A percentile compares a stretch with the other conserved stretches of the same genome.
Conservation (phyloP, 495 filamentous ascomycete genomes). For the Penicillium simplicissimum region DNA sequence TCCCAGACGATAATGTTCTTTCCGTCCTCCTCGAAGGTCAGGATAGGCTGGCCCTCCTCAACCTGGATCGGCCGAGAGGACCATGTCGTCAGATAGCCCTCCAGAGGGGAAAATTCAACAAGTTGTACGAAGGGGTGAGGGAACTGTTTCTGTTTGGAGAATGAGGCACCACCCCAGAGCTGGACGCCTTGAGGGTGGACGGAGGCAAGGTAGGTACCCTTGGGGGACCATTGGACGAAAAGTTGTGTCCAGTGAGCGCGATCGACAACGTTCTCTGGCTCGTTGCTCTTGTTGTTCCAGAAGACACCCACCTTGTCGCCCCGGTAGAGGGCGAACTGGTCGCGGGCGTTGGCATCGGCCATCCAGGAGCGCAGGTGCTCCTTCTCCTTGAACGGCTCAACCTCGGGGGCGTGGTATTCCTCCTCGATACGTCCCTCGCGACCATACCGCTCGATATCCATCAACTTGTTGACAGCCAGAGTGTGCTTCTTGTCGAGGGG, state of each 20-base stretch:
- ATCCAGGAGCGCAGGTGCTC: constrained; percentile 95
- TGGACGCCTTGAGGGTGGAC: constrained; percentile 95
- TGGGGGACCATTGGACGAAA: constrained; percentile 96
- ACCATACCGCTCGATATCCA: constrained; percentile 94
- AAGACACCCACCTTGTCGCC: constrained; percentile 89
- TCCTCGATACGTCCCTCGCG: constrained; percentile 91
- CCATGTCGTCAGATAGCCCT: constrained; percentile 95
- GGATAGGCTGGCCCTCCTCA: constrained; percentile 73
- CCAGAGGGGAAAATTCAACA: constrained; percentile 90
- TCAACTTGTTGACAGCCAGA: constrained; percentile 93
- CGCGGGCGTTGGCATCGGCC: constrained; percentile 78
- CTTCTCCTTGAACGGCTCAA: constrained; percentile 82
- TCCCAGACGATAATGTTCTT: constrained; percentile 99
- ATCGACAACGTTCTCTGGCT: constrained; percentile 84
- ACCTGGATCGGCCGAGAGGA: constrained; percentile 89
- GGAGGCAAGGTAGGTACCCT: constrained; percentile 89
- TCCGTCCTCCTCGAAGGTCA: constrained; percentile 90
- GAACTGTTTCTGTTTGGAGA: constrained; percentile 89
- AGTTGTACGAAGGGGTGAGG: constrained; percentile 93
- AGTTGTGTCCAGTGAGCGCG: constrained; percentile 94
- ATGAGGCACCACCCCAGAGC: constrained; percentile 89
- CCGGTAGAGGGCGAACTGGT: constrained; percentile 92
- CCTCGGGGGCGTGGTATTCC: constrained; percentile 73
- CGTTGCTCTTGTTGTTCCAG: constrained; percentile 96
- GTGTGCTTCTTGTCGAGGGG: constrained; percentile 95